Evolutionary conservation across 2,329 filamentous ascomycete species (phyloP).

Genomic region (Phialophora tarda): DNA sequence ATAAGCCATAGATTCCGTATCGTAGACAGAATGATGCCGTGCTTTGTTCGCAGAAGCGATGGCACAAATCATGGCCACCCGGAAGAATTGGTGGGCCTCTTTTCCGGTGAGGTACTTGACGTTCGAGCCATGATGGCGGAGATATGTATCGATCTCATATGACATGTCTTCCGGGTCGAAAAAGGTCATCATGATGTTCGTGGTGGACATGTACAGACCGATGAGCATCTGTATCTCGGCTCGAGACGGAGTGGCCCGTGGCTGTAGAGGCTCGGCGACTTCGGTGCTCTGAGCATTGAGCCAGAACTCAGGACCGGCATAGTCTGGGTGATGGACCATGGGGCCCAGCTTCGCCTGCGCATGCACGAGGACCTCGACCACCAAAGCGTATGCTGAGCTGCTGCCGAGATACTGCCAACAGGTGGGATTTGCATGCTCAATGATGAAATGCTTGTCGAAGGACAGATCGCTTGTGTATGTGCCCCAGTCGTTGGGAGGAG

Average conservation of each 20-base stretch:
- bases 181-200: slow-evolving; percentile 43
- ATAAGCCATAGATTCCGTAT: slow-evolving; percentile 38
- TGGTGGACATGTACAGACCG: slow-evolving; percentile 41
- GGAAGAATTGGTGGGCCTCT: slow-evolving; percentile 44
- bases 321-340: slow-evolving; percentile 38
- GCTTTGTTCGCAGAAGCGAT: slow-evolving; percentile 43
- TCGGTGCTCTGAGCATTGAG: slow-evolving; percentile 37
- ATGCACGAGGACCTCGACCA: slow-evolving; percentile 40
- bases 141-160: slow-evolving; percentile 39
- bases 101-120: slow-evolving; percentile 37
- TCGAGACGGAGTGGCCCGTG: slow-evolving; percentile 31
- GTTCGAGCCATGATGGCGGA: slow-evolving; percentile 35
- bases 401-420: slow-evolving; percentile 41
- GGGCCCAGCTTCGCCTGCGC: slow-evolving; percentile 38
- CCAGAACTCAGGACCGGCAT: slow-evolving; percentile 38
- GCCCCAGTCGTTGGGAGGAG: slow-evolving; percentile 33
- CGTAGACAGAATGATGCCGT: slow-evolving; percentile 40
- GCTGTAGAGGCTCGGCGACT: slow-evolving; percentile 31
- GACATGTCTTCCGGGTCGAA: slow-evolving; percentile 40
- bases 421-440: slow-evolving; percentile 39
- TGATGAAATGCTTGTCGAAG: slow-evolving; percentile 41
- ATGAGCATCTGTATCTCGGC: slow-evolving; percentile 40
- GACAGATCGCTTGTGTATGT: slow-evolving; percentile 38
- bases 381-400: slow-evolving; percentile 39
- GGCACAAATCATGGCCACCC: slow-evolving; percentile 45